phyloP scores from a whole-genome alignment of 2,329 filamentous ascomycete genomes.

The Ascochyta clinopodiicola region DNA sequence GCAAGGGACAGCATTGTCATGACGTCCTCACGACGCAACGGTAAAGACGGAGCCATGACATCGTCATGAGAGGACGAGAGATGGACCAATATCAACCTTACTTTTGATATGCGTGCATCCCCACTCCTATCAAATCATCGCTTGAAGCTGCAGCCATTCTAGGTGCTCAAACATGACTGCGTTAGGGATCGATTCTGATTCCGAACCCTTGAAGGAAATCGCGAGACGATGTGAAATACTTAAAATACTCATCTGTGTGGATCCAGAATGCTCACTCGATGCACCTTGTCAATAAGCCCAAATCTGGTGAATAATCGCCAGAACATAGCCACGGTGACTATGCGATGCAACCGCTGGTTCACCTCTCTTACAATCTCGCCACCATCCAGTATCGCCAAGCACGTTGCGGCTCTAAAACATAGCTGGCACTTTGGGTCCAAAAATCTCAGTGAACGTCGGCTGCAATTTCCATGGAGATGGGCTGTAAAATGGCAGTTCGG shows the following conservation, averaged over 20 bases:
- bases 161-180: not conserved
- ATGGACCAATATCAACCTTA: not conserved
- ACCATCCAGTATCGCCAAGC: not conserved
- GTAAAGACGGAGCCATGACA: slow-evolving; percentile 11
- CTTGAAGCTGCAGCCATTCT: not conserved
- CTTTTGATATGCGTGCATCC: not conserved
- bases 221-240: not conserved
- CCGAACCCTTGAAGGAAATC: not conserved
- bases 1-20: slow-evolving; percentile 32
- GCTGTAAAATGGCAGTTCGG: not conserved
- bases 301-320: not conserved
- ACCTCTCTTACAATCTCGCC: not conserved
- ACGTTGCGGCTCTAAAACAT: not conserved
- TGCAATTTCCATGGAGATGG: not conserved
- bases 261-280: not conserved
- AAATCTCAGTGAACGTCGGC: not conserved
- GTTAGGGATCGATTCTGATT: not conserved
- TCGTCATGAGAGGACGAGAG: slow-evolving; percentile 6
- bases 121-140: not conserved
- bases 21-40: slow-evolving; percentile 36
- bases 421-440: not conserved
- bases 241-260: too few species aligned
- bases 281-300: too few species aligned
- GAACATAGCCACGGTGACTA: too few species aligned
- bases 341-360: too few species aligned